A percentile compares a stretch with the other conserved stretches of the same genome.
Evolutionary conservation across 371 early-diverging fungal genomes (phyloP).

Genomic region (Mortierella sp.): DNA sequence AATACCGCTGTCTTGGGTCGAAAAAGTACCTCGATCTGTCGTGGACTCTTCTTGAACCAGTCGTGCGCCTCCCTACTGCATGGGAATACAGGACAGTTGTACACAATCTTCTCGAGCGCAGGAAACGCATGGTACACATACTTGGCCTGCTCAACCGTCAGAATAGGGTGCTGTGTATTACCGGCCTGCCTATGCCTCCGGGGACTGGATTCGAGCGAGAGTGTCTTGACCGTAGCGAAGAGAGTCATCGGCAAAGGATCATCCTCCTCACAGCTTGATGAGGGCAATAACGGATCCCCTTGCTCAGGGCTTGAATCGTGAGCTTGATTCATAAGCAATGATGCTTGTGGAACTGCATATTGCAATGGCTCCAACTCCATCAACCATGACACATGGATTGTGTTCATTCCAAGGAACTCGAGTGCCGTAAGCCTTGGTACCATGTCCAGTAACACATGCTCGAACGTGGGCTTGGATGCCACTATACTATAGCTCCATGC

Average conservation of each 20-base stretch:
- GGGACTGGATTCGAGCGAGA: slow-evolving; percentile 6
- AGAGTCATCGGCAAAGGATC: slow-evolving; percentile 7
- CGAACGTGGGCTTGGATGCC: slow-evolving; percentile 6
- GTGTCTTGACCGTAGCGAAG: slow-evolving; percentile 20
- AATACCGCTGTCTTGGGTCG: slow-evolving; percentile 1
- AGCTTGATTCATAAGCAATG: too few relatives aligned
- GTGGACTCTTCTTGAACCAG: slow-evolving; percentile 16
- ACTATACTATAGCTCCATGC: too few relatives aligned
- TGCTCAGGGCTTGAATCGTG: too few relatives aligned
- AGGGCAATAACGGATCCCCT: too few relatives aligned
- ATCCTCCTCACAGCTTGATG: not conserved
- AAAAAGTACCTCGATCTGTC: not conserved
- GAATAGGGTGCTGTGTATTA: not conserved
- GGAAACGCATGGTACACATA: slow-evolving; percentile 35
- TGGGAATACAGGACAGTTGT: slow-evolving; percentile 15
- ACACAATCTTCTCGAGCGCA: slow-evolving; percentile 19
- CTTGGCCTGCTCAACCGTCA: slow-evolving; percentile 5
- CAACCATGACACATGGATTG: slow-evolving; percentile 16
- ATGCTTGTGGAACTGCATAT: not conserved
- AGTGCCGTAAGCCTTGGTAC: slow-evolving; percentile 13
- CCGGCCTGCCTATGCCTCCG: not conserved
- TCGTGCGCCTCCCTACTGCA: not conserved
- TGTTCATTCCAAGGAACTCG: slow-evolving; percentile 22
- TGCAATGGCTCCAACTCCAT: slow-evolving; percentile 23
- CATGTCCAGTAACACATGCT: slow-evolving; percentile 21